Evolutionary conservation across 2,329 filamentous ascomycete species (phyloP).

Genomic region (Nectriaceae sp.): DNA sequence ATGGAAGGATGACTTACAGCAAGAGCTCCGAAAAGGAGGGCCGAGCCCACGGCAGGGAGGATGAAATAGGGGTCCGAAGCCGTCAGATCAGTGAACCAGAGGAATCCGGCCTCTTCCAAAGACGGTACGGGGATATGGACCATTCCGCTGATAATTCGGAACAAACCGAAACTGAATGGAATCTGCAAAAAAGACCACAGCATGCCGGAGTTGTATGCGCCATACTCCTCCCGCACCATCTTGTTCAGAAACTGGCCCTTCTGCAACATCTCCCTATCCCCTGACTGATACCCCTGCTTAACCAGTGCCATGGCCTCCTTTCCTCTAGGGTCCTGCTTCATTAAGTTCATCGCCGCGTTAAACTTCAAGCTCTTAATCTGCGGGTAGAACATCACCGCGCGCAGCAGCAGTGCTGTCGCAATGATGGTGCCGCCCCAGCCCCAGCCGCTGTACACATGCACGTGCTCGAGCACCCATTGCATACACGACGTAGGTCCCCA

Average conservation of each 20-base stretch:
- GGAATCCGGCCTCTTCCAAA: slow-evolving; percentile 67
- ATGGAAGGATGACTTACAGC: slow-evolving; percentile 42
- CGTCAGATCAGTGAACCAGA: slow-evolving; percentile 82
- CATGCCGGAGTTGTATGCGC: slow-evolving; percentile 35
- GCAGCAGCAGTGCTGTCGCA: slow-evolving; percentile 64
- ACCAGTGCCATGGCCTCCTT: slow-evolving; percentile 51
- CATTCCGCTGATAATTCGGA: slow-evolving; percentile 77
- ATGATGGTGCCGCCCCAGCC: slow-evolving; percentile 84
- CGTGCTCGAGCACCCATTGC: slow-evolving; percentile 77
- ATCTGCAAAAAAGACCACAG: slow-evolving; percentile 47
- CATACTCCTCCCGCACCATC: slow-evolving; percentile 39
- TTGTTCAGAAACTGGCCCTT: slow-evolving; percentile 37
- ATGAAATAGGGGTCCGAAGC: slow-evolving; percentile 75
- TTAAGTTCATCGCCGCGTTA: slow-evolving; percentile 59
- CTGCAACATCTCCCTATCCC: slow-evolving; percentile 48
- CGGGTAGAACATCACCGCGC: slow-evolving; percentile 66
- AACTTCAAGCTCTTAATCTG: slow-evolving; percentile 40
- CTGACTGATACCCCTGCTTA: slow-evolving; percentile 38
- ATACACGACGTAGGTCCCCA: slow-evolving; percentile 75
- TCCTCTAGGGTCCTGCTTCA: slow-evolving; percentile 58
- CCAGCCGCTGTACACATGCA: slow-evolving; percentile 74
- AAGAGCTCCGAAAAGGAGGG: slow-evolving; percentile 58
- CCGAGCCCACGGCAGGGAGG: slow-evolving; percentile 65
- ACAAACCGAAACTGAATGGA: slow-evolving; percentile 78
- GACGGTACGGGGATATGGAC: slow-evolving; percentile 76